Conservation (phyloP, 352 stramenopile genomes). For the Phytophthora tubulina region DNA sequence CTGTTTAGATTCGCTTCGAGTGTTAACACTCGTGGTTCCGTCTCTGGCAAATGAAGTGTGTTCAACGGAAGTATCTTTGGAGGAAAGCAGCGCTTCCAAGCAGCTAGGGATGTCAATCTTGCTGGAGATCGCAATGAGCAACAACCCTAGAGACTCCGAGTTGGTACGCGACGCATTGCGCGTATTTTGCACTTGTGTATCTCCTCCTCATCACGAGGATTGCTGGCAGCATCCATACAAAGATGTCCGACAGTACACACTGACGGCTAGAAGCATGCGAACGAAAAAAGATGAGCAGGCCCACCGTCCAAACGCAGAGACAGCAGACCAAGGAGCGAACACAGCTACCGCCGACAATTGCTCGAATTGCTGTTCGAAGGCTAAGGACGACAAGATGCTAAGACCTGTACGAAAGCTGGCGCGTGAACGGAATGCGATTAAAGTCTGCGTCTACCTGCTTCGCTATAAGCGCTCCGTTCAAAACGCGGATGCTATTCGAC, state of each 20-base stretch:
- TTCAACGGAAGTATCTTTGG: constrained; percentile 68
- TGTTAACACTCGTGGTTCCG: constrained; percentile 81
- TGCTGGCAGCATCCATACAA: constrained; percentile 90
- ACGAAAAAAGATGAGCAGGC: constrained; percentile 50
- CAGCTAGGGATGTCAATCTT: constrained; percentile 73
- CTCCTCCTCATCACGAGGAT: constrained; percentile 75
- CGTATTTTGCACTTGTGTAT: constrained; percentile 89
- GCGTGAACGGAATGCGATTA: constrained; percentile 85
- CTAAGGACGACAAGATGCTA: constrained; percentile 73
- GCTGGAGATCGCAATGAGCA: constrained; percentile 82
- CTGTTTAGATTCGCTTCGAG: constrained; percentile 76
- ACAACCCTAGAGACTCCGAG: constrained; percentile 74
- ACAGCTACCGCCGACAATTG: constrained; percentile 17
- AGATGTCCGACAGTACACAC: constrained; percentile 82
- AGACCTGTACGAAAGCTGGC: constrained; percentile 79
- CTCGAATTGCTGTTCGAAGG: constrained; percentile 61
- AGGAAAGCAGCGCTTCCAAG: constrained; percentile 56
- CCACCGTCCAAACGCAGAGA: constrained; percentile 23
- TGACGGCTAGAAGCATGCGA: constrained; percentile 78
- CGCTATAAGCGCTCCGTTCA: constrained; percentile 90
- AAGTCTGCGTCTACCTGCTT: constrained; percentile 89
- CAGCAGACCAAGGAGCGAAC: constrained; percentile 9
- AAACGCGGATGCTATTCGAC: constrained; percentile 86
- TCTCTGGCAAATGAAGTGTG: constrained; percentile 79
- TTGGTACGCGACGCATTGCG: constrained; percentile 76